Conservation (phyloP, 1,139 yeast genomes). For the Lodderomyces elongisporus region DNA sequence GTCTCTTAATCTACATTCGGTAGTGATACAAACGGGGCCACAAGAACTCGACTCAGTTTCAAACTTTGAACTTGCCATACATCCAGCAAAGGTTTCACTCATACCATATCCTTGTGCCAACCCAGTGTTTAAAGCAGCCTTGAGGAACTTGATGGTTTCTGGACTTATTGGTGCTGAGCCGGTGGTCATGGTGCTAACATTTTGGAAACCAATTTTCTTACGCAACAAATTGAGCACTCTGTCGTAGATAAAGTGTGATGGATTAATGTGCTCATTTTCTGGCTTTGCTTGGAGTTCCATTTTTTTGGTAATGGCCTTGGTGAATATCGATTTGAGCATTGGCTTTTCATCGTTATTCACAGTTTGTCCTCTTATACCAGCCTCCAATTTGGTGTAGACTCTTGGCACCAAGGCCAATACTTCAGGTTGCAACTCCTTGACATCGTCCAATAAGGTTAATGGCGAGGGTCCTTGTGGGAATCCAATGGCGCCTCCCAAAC, state of each 20-base stretch:
- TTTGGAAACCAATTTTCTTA: conserved; percentile 34
- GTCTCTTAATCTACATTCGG: conserved; percentile 34
- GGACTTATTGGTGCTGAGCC: conserved; percentile 45
- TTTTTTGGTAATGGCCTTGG: conserved; percentile 29
- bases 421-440: conserved; percentile 30
- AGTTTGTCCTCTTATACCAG: conserved; percentile 43
- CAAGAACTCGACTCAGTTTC: conserved; percentile 35
- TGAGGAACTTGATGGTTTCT: conserved; percentile 37
- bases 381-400: conserved; percentile 35
- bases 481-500: conserved; percentile 30
- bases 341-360: conserved; percentile 40
- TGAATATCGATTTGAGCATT: conserved; percentile 20
- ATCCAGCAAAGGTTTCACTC: conserved; percentile 44
- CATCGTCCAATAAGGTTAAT: conserved; percentile 35
- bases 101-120: conserved; percentile 43
- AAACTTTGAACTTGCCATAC: conserved; percentile 24
- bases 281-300: conserved; percentile 23
- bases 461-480: conserved; percentile 41
- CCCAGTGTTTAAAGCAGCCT: conserved; percentile 36
- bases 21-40: conserved; percentile 31
- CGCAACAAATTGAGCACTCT: conserved; percentile 22
- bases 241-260: conserved; percentile 29
- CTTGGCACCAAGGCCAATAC: conserved; percentile 37
- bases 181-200: conserved; percentile 22
- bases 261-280: conserved; percentile 10